Evolutionary conservation across 192 early-diverging fungal species (phyloP).

Genomic region (Coemansia sp.): DNA sequence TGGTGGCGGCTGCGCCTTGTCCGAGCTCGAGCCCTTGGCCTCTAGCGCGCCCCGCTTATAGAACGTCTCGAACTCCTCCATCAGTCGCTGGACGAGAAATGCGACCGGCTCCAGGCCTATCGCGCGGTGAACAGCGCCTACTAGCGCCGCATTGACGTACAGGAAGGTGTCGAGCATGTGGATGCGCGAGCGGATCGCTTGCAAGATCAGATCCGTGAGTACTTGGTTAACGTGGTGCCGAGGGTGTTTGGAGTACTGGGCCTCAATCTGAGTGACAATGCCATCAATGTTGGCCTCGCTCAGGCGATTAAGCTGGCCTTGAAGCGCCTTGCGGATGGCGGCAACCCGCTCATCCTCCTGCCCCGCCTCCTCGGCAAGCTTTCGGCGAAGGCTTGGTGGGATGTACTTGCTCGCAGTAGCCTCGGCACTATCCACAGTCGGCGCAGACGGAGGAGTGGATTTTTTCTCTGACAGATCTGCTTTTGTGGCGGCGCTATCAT

Average conservation of each 20-base stretch:
- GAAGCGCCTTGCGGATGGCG: conserved; percentile 77
- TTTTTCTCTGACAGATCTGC: neutral
- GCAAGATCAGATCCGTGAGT: conserved; percentile 74
- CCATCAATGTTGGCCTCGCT: conserved; percentile 92
- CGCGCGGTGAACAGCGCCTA: conserved; percentile 77
- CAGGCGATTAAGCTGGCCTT: conserved; percentile 87
- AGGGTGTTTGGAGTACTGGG: conserved; percentile 66
- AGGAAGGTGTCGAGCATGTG: conserved; percentile 93
- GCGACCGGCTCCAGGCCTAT: conserved; percentile 90
- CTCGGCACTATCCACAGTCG: neutral
- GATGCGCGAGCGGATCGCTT: conserved; percentile 78
- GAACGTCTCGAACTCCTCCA: conserved; percentile 70
- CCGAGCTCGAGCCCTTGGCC: conserved; percentile 11
- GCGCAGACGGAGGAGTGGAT: neutral
- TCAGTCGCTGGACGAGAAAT: conserved; percentile 73
- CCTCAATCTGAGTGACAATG: conserved; percentile 82
- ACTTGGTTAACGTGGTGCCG: conserved; percentile 83
- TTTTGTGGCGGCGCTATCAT: neutral
- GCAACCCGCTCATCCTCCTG: conserved; percentile 65
- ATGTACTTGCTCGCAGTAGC: conserved; percentile 70
- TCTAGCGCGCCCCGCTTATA: conserved; percentile 48
- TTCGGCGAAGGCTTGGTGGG: conserved; percentile 83
- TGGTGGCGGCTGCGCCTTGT: neutral
- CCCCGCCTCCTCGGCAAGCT: conserved; percentile 57
- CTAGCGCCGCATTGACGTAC: conserved; percentile 85